Evolutionary conservation across 2,329 filamentous ascomycete species (phyloP).

Genomic region (Phoma sp.): DNA sequence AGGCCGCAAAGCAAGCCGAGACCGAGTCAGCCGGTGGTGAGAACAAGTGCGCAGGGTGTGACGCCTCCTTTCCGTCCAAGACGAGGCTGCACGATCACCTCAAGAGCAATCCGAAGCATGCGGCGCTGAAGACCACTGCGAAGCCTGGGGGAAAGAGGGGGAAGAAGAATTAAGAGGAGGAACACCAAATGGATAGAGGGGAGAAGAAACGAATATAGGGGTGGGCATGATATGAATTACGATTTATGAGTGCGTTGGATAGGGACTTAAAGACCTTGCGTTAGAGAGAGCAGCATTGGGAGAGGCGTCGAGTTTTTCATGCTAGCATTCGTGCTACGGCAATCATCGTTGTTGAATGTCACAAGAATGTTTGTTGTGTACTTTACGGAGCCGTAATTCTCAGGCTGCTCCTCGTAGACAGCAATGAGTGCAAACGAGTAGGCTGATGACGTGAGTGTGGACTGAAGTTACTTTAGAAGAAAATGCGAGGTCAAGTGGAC

Average conservation of each 20-base stretch:
- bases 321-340: no score
- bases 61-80: conserved; percentile 76
- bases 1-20: conserved; percentile 51
- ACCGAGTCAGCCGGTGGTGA: conserved; percentile 45
- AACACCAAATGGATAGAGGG: conserved; percentile 9
- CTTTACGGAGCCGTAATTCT: no score
- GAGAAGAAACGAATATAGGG: background rate
- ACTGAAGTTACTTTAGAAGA: no score
- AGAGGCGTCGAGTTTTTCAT: background rate
- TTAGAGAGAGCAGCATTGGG: background rate
- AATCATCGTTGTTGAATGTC: no score
- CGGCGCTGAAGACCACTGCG: conserved; percentile 52
- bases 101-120: conserved; percentile 65
- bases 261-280: no score
- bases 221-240: background rate
- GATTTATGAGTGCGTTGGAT: background rate
- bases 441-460: no score
- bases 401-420: no score
- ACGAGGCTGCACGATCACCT: conserved; percentile 78
- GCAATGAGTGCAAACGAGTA: no score
- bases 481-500: no score
- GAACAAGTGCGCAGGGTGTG: conserved; percentile 79
- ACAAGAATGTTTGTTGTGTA: no score
- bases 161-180: conserved; percentile 17
- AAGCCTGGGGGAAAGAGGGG: conserved; percentile 28